Conservation (phyloP, 1,284 basidiomycete species). For the Sphagnurus paluster region DNA sequence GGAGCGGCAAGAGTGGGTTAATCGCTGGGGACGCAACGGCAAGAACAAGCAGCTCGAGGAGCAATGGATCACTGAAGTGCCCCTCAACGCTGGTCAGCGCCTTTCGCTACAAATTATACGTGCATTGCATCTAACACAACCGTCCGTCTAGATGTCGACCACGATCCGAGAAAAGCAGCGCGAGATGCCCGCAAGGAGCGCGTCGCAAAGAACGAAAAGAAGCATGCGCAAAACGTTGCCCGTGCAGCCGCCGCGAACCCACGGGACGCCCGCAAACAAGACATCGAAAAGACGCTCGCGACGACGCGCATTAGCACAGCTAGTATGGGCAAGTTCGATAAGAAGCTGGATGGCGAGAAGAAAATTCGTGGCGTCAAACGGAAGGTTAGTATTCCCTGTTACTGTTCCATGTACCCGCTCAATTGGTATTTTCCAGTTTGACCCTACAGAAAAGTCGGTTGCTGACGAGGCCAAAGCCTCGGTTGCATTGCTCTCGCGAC, state of each 20-base stretch:
- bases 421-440: constrained; percentile 56
- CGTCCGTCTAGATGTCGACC: constrained; percentile 56
- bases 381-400: constrained; percentile 58
- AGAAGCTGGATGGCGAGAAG: constrained; percentile 87
- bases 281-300: constrained; percentile 79
- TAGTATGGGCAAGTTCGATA: constrained; percentile 92
- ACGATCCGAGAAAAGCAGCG: constrained; percentile 79
- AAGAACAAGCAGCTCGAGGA: constrained; percentile 89
- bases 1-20: constrained; percentile 91
- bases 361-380: constrained; percentile 88
- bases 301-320: constrained; percentile 87
- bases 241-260: constrained; percentile 42
- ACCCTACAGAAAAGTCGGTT: constrained; percentile 71
- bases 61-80: constrained; percentile 94
- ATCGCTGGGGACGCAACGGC: constrained; percentile 89
- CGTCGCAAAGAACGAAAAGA: constrained; percentile 84
- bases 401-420: constrained; percentile 1
- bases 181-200: constrained; percentile 79
- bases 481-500: constrained; percentile 72
- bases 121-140: constrained; percentile 7
- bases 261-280: constrained; percentile 62
- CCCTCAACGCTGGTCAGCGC: constrained; percentile 76
- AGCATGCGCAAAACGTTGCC: constrained; percentile 79
- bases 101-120: constrained; percentile 3
- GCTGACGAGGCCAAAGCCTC: constrained; percentile 72